Base-by-base conservation (phyloP, 2,329 filamentous ascomycete genomes). In the Epichloe bromicola region DNA sequence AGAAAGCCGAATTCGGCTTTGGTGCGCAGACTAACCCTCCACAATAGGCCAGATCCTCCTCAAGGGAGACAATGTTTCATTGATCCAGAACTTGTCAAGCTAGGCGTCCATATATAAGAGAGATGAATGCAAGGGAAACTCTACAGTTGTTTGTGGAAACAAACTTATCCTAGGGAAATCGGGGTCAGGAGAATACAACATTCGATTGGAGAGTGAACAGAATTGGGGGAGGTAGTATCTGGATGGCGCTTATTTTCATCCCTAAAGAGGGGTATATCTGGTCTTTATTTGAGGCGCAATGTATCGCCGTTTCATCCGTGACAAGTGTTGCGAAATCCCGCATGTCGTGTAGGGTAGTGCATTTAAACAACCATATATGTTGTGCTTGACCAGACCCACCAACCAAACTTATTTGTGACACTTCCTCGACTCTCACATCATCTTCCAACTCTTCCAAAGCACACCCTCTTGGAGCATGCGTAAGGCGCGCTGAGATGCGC, bases 31-130 rank as follows among this genome's bases (percentile, higher is more conserved):
- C 65, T 67, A 54, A 67, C 50, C 20, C 53, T n/a, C 36, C n/a
- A 3, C 3, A 52, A 30, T 58, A 89, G 86, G 86, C 54, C 88
- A 90, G 70, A 90, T 94, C 56, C 70, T 94, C 57, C 77, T 94
- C 58, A 93, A 93, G 72, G 87, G 87, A 60, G 88, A 93, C 71
- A 93, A 91, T 62, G 86, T 94, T 48, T 87, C 86, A 36, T 73
- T 94, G 58, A 90, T 93, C 59, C 87, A 86, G 63, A 75, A 67
- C 60, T 41, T 54, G 47, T 54, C 52, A 46, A 47, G 40, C 41
- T 54, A 43, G 38, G 26, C 7, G 14, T 20, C 51, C 19, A 34
- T 14, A 6, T 2, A 7, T 30, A 3, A 36, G 30, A 4, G n/a
- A 8, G 14, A 17, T 17, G 5, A 19, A 36, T 2, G 10, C 14